A percentile compares a stretch with the other conserved stretches of the same genome.
Conservation (phyloP, 192 early-diverging fungal genomes). For the Backusella parvicylindrica region DNA sequence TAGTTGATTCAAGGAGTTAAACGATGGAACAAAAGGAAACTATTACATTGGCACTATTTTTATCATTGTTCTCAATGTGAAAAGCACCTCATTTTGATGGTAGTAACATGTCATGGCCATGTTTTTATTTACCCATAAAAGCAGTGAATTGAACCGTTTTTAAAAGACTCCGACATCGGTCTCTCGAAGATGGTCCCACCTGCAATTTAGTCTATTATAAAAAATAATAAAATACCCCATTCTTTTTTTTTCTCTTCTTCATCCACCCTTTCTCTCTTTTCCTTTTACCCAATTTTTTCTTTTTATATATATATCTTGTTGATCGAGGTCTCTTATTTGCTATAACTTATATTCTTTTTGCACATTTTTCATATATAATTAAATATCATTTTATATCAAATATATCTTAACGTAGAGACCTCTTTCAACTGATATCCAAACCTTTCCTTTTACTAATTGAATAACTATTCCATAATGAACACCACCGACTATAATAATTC, state of each 20-base stretch:
- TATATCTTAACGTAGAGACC: background rate
- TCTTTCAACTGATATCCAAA: conserved; percentile 8
- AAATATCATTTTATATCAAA: background rate
- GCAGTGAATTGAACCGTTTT: conserved; percentile 1
- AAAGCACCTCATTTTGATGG: background rate
- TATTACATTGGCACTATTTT: background rate
- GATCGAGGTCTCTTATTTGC: conserved; percentile 10
- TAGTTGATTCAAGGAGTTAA: background rate
- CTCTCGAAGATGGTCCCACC: background rate
- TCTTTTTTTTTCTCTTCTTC: background rate
- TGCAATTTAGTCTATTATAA: background rate
- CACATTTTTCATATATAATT: conserved; percentile 5
- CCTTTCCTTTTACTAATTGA: background rate
- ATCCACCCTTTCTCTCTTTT: background rate
- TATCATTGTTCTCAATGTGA: background rate
- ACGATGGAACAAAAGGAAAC: background rate
- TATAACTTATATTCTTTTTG: conserved; percentile 6
- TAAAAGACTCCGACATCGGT: background rate
- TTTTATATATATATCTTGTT: background rate
- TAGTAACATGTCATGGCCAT: background rate
- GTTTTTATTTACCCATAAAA: background rate
- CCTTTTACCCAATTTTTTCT: background rate
- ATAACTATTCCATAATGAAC: background rate
- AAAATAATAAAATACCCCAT: background rate
- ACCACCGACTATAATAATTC: background rate